Base-by-base conservation (phyloP, 352 stramenopile species). In the Saprolegnia parasitica region DNA sequence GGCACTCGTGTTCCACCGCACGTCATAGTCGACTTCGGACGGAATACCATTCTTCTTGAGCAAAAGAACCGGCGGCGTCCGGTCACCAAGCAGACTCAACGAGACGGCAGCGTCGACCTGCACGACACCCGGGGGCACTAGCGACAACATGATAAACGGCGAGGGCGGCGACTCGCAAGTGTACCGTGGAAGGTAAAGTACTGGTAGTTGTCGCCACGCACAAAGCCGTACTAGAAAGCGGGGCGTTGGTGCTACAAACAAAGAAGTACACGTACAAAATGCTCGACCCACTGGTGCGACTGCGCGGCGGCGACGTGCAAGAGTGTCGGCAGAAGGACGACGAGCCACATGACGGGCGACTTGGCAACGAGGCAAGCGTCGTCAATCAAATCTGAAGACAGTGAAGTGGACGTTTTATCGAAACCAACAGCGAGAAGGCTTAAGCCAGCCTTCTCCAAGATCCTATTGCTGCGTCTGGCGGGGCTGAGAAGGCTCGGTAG, bases 121-220 rank as follows among this genome's bases (percentile, higher is more conserved):
- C 8, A 58, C 62, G 21, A 70, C 63, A 21, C 63, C 63, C 13
- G 6, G 63, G 13, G 63, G 63, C 9, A 70, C 63, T 70, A 61
- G n/a, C 23, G 16, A 29, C 9, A 16, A 1, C 24, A 63, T 8
- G 39, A 15, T 15, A 46, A 46, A 46, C 8, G 8, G 39, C 8
- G 39, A 46, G 55, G 8, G 4, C 9, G 15, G 9, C 4, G n/a
- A 37, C 52, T n/a, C n/a, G n/a, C n/a, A n/a, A n/a, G n/a, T n/a
- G 47, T 70, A 70, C 63, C 63, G 21, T 49, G 21, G 37, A 70
- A 37, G 50, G 39, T 52, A 39, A 70, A 70, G 45, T 70, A 70
- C 42, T 70, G 42, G 5, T 70, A 70, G 20, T 16, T n/a, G 54
- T 70, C 63, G 21, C n/a, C 63, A 4, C 32, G 54, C 6, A 70